These are phyloP conservation scores for Spizellomyces punctatus DNA, from an alignment of 192 early-diverging fungal genomes.

Conservation along the genomic window DNA sequence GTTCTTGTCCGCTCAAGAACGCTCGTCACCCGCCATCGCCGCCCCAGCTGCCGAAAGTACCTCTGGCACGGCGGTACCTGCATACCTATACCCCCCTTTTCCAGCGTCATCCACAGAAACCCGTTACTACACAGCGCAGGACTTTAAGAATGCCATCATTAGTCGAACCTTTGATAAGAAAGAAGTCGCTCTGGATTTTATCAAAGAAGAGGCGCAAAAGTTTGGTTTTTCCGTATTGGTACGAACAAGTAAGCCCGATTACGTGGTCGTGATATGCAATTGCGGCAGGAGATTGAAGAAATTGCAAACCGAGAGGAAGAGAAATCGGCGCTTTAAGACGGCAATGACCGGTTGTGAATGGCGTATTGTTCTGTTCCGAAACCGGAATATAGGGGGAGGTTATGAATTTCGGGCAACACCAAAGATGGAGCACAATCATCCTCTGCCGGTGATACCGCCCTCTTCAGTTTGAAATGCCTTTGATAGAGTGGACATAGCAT, in stretches of 20 bases:
- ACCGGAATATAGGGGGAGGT: neutral
- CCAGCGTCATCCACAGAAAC: too few relatives aligned
- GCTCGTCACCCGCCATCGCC: too few relatives aligned
- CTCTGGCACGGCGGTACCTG: too few relatives aligned
- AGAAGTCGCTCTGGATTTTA: constrained; percentile 26
- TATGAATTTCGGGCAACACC: constrained; percentile 36
- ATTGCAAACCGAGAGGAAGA: constrained; percentile 32
- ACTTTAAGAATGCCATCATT: too few relatives aligned
- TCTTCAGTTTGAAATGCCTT: too few relatives aligned
- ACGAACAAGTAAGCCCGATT: constrained; percentile 32
- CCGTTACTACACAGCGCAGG: too few relatives aligned
- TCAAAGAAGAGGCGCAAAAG: constrained; percentile 23
- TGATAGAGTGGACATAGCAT: too few relatives aligned
- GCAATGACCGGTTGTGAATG: constrained; percentile 41
- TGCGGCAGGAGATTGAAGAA: constrained; percentile 35
- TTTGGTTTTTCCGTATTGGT: constrained; percentile 36
- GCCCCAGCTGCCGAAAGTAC: too few relatives aligned
- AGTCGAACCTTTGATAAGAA: neutral
- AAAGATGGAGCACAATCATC: constrained; percentile 41
- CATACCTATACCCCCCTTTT: too few relatives aligned
- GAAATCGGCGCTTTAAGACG: constrained; percentile 36
- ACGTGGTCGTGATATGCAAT: constrained; percentile 41
- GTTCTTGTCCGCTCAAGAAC: too few relatives aligned
- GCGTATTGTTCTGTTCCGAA: constrained; percentile 31
- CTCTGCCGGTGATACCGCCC: constrained; percentile 14